These are phyloP conservation scores for Tuber indicum DNA, from an alignment of 495 filamentous ascomycete species.

Conservation along the genomic window DNA sequence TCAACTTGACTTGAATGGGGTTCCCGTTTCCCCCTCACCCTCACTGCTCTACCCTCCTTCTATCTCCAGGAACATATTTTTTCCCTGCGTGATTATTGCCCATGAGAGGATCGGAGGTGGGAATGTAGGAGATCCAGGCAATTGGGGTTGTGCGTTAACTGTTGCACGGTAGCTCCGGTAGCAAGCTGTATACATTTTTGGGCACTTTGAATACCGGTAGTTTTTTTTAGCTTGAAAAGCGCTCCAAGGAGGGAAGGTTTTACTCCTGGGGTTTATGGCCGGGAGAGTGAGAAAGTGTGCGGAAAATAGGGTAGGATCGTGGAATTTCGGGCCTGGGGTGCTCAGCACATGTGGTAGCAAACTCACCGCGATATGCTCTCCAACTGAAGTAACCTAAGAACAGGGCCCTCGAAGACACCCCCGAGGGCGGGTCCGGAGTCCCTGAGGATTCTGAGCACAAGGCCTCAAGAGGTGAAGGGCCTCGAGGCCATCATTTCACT, in stretches of 20 bases:
- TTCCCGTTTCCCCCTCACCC: neutral
- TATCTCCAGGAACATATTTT: neutral
- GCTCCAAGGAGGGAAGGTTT: neutral
- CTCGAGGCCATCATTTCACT: neutral
- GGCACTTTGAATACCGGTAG: too few species aligned
- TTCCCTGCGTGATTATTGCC: neutral
- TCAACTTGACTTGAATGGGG: too few species aligned
- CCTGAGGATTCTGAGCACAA: too few species aligned
- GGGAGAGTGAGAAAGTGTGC: neutral
- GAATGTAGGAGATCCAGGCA: neutral
- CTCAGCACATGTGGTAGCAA: neutral
- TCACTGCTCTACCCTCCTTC: neutral
- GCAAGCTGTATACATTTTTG: neutral
- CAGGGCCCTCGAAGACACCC: too few species aligned
- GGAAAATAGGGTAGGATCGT: too few species aligned
- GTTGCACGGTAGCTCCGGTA: neutral
- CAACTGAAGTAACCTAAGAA: too few species aligned
- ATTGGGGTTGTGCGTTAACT: neutral
- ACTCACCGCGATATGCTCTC: neutral
- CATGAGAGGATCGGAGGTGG: too few species aligned
- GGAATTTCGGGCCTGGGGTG: neutral
- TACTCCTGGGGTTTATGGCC: neutral
- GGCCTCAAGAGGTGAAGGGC: too few species aligned
- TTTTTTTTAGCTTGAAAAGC: neutral
- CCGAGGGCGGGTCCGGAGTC: too few species aligned